Percentiles rank a stretch among this genome's conserved stretches.
Conservation (phyloP, 1,284 basidiomycete genomes). For the Fomitopsis palustris region DNA sequence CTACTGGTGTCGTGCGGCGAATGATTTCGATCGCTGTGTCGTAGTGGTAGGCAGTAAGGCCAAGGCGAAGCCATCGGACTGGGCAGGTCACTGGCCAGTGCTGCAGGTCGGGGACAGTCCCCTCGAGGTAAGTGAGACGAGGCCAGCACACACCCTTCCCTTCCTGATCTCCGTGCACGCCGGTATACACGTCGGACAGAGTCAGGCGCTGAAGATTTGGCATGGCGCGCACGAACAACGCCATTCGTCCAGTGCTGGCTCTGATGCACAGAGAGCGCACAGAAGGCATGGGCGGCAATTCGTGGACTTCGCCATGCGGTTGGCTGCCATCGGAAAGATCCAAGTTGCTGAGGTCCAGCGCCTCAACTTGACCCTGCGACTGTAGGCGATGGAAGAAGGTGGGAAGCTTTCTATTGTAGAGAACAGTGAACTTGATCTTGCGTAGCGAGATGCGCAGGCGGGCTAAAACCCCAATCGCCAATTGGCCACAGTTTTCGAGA, state of each 20-base stretch:
- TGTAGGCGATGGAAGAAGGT: conserved; percentile 9
- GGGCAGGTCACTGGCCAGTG: conserved; percentile 6
- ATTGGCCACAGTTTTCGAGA: conserved; percentile 7
- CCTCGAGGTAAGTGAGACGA: conserved; percentile 2
- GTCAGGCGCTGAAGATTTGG: conserved; percentile 3
- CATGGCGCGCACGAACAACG: conserved; percentile 7
- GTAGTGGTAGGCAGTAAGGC: conserved; percentile 9
- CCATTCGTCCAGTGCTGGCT: conserved; percentile 8
- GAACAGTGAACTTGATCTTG: conserved; percentile 2
- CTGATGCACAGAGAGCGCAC: conserved; percentile 3
- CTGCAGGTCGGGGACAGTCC: conserved; percentile 6
- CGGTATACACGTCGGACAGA: conserved; percentile 3
- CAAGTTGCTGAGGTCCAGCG: conserved; percentile 4
- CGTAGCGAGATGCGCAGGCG: neutral
- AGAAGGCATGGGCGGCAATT: conserved; percentile 7
- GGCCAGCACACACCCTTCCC: conserved; percentile 2
- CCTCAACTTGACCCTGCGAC: neutral
- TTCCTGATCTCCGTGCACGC: neutral
- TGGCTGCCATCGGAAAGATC: conserved; percentile 5
- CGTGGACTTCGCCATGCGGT: conserved; percentile 6
- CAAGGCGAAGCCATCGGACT: conserved; percentile 7
- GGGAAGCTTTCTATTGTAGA: conserved; percentile 8
- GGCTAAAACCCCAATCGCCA: neutral
- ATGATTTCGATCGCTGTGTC: conserved; percentile 4
- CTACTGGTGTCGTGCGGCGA: neutral